Conservation (phyloP, 306 rosid species). For the Begonia masoniana region DNA sequence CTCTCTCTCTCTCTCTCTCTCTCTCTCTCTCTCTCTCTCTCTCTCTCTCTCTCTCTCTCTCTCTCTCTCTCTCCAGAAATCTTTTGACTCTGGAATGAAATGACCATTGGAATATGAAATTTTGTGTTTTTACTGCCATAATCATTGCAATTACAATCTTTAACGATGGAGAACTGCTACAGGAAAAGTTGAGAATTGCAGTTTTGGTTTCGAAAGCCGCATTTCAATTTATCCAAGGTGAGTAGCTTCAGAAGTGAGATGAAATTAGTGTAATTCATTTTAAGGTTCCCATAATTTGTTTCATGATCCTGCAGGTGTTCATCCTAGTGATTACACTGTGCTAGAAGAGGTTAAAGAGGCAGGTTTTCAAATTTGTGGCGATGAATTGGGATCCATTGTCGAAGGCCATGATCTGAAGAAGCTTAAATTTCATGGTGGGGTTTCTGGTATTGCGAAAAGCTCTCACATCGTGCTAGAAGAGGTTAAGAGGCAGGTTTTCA, state of each 20-base stretch:
- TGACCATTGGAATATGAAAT: no score
- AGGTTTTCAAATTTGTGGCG: conserved; percentile 54
- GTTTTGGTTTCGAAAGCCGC: conserved; percentile 74
- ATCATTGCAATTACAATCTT: no score
- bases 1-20: not conserved
- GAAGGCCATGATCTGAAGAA: conserved; percentile 43
- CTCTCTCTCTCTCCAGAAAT: no score
- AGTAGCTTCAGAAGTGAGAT: not conserved
- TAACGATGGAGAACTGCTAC: conserved; percentile 1
- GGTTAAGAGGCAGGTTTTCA: no score
- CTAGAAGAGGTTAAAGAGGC: conserved; percentile 40
- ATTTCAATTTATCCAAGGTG: conserved; percentile 59
- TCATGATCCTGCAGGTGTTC: conserved; percentile 36
- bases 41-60: no score
- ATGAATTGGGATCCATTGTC: conserved; percentile 46
- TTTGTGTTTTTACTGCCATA: no score
- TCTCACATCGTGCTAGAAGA: conserved; percentile 32
- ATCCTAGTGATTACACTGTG: conserved; percentile 19
- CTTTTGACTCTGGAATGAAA: no score
- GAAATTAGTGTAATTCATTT: not conserved
- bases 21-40: not conserved
- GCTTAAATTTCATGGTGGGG: conserved; percentile 35
- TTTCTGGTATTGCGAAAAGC: conserved; percentile 45
- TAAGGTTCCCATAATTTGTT: not conserved
- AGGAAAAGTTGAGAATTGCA: conserved; percentile 69